Percentiles rank a stretch among this genome's conserved stretches.
Evolutionary conservation across 2,329 filamentous ascomycete genomes (phyloP).

Genomic region (Paecilomyces formosus): DNA sequence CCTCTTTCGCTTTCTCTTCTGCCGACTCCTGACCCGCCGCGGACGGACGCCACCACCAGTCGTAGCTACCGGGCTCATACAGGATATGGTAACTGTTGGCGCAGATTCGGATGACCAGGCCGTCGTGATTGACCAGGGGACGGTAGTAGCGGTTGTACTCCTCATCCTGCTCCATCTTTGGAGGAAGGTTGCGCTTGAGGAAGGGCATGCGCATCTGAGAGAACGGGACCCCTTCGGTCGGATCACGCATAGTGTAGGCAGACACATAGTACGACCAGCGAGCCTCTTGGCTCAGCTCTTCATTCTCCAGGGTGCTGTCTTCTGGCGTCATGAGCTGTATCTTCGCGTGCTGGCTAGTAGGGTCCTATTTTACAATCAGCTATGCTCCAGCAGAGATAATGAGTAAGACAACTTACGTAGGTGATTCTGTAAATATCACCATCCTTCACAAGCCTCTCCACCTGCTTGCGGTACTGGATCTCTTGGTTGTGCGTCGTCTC

Average conservation of each 20-base stretch:
- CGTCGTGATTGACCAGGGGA: slow-evolving; percentile 56
- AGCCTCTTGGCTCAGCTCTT: slow-evolving; percentile 55
- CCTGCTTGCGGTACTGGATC: slow-evolving; percentile 82
- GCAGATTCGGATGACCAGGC: slow-evolving; percentile 65
- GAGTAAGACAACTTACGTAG: slow-evolving; percentile 60
- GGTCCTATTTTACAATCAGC: slow-evolving; percentile 46
- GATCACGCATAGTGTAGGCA: slow-evolving; percentile 79
- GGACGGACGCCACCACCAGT: slow-evolving; percentile 57
- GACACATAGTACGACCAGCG: slow-evolving; percentile 95
- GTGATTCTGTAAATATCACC: slow-evolving; percentile 83
- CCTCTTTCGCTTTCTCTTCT: slow-evolving; percentile 28
- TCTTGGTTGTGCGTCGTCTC: slow-evolving; percentile 86
- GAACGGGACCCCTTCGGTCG: slow-evolving; percentile 69
- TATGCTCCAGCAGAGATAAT: neutral
- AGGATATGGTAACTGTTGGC: slow-evolving; percentile 72
- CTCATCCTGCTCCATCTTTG: slow-evolving; percentile 54
- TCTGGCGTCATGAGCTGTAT: slow-evolving; percentile 83
- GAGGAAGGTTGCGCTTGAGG: slow-evolving; percentile 63
- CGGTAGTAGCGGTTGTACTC: slow-evolving; percentile 50
- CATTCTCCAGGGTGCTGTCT: slow-evolving; percentile 68
- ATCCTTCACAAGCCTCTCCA: slow-evolving; percentile 88
- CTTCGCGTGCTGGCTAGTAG: slow-evolving; percentile 59
- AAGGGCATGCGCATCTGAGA: slow-evolving; percentile 61
- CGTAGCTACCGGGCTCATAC: slow-evolving; percentile 63
- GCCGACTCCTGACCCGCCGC: slow-evolving; percentile 19